These are phyloP conservation scores for Plasmopara muralis DNA, from an alignment of 352 stramenopile species.

Conservation along the genomic window DNA sequence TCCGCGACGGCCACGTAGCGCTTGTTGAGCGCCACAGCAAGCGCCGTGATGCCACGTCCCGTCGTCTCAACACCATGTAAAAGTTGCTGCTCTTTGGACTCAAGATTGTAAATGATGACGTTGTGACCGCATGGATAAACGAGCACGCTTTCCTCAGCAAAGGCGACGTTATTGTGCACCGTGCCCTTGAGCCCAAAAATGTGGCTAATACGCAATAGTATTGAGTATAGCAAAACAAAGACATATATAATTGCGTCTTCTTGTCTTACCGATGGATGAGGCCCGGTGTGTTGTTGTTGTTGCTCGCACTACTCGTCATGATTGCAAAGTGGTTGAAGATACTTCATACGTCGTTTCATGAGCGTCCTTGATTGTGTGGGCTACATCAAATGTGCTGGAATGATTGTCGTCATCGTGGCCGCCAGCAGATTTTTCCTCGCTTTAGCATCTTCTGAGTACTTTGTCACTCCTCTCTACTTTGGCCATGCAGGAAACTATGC, in stretches of 20 bases:
- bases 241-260: background rate
- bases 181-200: slow-evolving; percentile 81
- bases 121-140: slow-evolving; percentile 87
- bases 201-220: slow-evolving; percentile 29
- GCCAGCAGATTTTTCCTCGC: slow-evolving; percentile 41
- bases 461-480: background rate
- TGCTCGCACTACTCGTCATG: slow-evolving; percentile 13
- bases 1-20: slow-evolving; percentile 88
- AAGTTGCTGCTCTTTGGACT: slow-evolving; percentile 88
- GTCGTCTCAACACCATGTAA: slow-evolving; percentile 77
- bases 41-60: slow-evolving; percentile 79
- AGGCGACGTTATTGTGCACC: slow-evolving; percentile 80
- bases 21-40: slow-evolving; percentile 75
- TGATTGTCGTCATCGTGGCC: background rate
- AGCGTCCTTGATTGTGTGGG: slow-evolving; percentile 4
- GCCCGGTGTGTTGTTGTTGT: slow-evolving; percentile 24
- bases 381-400: slow-evolving; percentile 8
- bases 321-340: slow-evolving; percentile 14
- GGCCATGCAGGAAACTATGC: slow-evolving; percentile 55
- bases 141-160: slow-evolving; percentile 79
- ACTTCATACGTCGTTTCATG: slow-evolving; percentile 2
- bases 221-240: slow-evolving; percentile 4
- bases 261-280: slow-evolving; percentile 36
- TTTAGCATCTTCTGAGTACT: slow-evolving; percentile 23
- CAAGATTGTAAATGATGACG: slow-evolving; percentile 83